phyloP scores from a whole-genome alignment of 495 filamentous ascomycete genomes.

The Penicillium longicatenatum region DNA sequence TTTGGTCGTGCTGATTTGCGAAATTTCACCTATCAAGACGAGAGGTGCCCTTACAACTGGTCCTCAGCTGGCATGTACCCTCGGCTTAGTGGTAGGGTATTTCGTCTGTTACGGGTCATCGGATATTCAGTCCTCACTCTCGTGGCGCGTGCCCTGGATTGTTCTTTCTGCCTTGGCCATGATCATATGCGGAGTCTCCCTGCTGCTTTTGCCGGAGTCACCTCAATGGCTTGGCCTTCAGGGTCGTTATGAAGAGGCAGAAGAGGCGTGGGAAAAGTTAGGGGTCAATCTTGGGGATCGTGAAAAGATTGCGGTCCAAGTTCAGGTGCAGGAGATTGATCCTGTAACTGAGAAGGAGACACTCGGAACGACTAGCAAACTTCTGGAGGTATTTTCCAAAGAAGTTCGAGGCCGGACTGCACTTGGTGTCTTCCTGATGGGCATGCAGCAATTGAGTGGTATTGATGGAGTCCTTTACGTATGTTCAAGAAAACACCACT shows the following conservation, averaged over 20 bases:
- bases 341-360: slow-evolving; percentile 2
- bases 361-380: slow-evolving; percentile 8
- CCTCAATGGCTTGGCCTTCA: slow-evolving; percentile 52
- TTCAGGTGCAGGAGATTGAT: slow-evolving; percentile 1
- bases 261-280: slow-evolving; percentile 43
- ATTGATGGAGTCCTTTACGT: slow-evolving; percentile 57
- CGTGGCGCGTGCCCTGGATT: slow-evolving; percentile 59
- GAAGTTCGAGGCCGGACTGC: slow-evolving; percentile 39
- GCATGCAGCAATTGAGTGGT: slow-evolving; percentile 47
- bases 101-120: slow-evolving; percentile 65
- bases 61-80: slow-evolving; percentile 55
- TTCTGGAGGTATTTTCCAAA: slow-evolving; percentile 40
- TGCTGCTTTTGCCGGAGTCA: slow-evolving; percentile 45
- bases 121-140: slow-evolving; percentile 49
- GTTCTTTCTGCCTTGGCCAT: slow-evolving; percentile 46
- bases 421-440: slow-evolving; percentile 47
- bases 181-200: slow-evolving; percentile 37
- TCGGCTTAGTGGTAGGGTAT: slow-evolving; percentile 56
- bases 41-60: slow-evolving; percentile 56
- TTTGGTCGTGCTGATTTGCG: slow-evolving; percentile 59
- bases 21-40: slow-evolving; percentile 57
- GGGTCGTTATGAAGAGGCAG: slow-evolving; percentile 38
- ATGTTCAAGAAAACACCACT: slow-evolving; percentile 18
- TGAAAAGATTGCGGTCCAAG: slow-evolving; percentile 43
- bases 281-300: slow-evolving; percentile 52